Evolutionary conservation across 441 rosid species (phyloP), one percentile per base, ranked within the genome.

Genomic region (Euphorbia neoarborescens): DNA sequence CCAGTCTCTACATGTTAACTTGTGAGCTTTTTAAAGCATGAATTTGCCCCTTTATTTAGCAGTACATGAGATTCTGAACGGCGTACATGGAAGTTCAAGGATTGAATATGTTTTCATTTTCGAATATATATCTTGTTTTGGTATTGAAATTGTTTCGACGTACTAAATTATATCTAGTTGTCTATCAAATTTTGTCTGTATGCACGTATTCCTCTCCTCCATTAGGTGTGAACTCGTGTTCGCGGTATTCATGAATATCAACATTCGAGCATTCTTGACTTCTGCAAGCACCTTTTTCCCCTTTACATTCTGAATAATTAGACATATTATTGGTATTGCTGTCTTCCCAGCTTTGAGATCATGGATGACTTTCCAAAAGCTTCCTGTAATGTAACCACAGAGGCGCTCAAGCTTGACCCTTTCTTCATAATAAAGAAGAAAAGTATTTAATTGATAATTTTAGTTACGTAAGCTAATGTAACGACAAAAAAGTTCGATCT

Each of bases 381-480:
- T 54, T 42, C 11, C 46, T 38, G 22, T 30, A 51, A 38, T 40
- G 30, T 28, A 51, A 53, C 30, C 27, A 10, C 22, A 25, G 42
- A 68, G 40, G 25, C 14, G 46, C 13, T 44, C 14, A 24, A 65
- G 17, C 53, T 25, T 24, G 42, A 28, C 38, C 8, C 40, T 62
- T 25, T 30, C 22, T 40, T 38, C 9, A 25, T 28, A 35, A 64
- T 24, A n/a, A 30, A 51, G 37, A 69, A 46, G 15, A 64, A 51
- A 69, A 46, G 2, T 44, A 70, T 74, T 66, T 14, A 48, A 71
- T 37, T 48, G 60, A 40, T 59, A 38, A 25, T 40, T 71, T 42
- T 32, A 25, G 65, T 69, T 48, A 62, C 34, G 8, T 14, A 59
- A 40, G 53, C 32, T 62, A 7, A 61, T 67, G 25, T 62, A 3